Evolutionary conservation across 768 basidiomycete species (phyloP).

Genomic region (Kwoniella sp.): DNA sequence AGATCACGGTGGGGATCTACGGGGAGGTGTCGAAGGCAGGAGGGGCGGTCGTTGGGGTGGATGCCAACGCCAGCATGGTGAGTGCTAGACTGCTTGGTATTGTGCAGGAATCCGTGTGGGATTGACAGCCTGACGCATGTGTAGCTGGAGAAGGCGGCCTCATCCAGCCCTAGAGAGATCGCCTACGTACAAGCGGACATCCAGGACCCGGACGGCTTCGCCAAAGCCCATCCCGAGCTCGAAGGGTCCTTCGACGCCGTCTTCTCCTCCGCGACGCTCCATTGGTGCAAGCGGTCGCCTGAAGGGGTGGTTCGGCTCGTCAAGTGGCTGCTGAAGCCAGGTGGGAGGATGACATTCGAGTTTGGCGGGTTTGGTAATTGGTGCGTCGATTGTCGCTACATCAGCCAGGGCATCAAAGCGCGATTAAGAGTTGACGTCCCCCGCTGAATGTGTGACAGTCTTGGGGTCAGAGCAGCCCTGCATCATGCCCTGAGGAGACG

Average conservation of each 20-base stretch:
- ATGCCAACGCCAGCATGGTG: slow-evolving; percentile 71
- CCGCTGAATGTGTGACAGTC: slow-evolving; percentile 18
- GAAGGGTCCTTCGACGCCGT: slow-evolving; percentile 62
- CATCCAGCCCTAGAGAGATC: slow-evolving; percentile 52
- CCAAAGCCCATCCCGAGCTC: slow-evolving; percentile 9
- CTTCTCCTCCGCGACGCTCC: slow-evolving; percentile 74
- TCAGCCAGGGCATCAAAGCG: too few species aligned
- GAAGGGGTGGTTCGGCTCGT: slow-evolving; percentile 61
- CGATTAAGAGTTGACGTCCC: too few species aligned
- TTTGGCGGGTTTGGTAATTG: slow-evolving; percentile 73
- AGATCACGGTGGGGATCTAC: slow-evolving; percentile 63
- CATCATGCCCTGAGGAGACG: slow-evolving; percentile 56
- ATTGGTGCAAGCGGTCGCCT: slow-evolving; percentile 80
- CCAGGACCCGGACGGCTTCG: slow-evolving; percentile 52
- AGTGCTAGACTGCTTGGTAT: too few species aligned
- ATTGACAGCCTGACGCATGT: too few species aligned
- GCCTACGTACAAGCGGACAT: slow-evolving; percentile 30
- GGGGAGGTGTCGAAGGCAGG: slow-evolving; percentile 54
- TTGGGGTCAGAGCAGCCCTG: slow-evolving; percentile 60
- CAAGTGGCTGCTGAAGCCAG: slow-evolving; percentile 62
- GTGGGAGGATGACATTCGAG: slow-evolving; percentile 70
- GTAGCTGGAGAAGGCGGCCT: slow-evolving; percentile 59
- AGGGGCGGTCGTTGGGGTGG: slow-evolving; percentile 61
- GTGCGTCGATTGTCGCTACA: slow-evolving; percentile 51
- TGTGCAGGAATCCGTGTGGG: too few species aligned